Evolutionary conservation across 2,329 filamentous ascomycete species (phyloP).

Genomic region (Camptophora hylomeconis): DNA sequence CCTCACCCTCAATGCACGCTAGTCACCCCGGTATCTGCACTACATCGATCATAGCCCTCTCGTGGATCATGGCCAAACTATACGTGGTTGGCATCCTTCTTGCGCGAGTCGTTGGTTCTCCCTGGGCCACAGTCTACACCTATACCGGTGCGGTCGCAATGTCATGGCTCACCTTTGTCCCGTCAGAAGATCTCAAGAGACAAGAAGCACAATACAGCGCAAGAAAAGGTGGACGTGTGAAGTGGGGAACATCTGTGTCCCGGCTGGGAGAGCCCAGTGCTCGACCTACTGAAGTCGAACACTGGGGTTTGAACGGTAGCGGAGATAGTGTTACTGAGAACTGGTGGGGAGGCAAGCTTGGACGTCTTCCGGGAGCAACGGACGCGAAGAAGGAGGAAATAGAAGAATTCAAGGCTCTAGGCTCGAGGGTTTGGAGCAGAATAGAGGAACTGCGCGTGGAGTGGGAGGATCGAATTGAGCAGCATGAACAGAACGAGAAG

Average conservation of each 20-base stretch:
- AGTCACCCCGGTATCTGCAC: slow-evolving; percentile 78
- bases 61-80: slow-evolving; percentile 22
- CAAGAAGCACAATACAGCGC: slow-evolving; percentile 37
- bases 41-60: slow-evolving; percentile 67
- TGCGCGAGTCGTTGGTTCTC: slow-evolving; percentile 65
- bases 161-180: slow-evolving; percentile 70
- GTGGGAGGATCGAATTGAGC: slow-evolving; percentile 45
- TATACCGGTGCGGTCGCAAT: slow-evolving; percentile 67
- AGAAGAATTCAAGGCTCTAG: slow-evolving; percentile 49
- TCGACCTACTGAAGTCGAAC: slow-evolving; percentile 63
- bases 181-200: slow-evolving; percentile 44
- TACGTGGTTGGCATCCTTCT: slow-evolving; percentile 26
- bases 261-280: slow-evolving; percentile 46
- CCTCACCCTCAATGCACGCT: slow-evolving; percentile 57
- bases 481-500: slow-evolving; percentile 27
- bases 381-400: slow-evolving; percentile 49
- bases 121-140: slow-evolving; percentile 69
- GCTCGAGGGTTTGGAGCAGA: slow-evolving; percentile 50
- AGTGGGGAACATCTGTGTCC: slow-evolving; percentile 74
- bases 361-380: slow-evolving; percentile 44
- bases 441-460: slow-evolving; percentile 58
- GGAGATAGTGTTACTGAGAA: slow-evolving; percentile 20
- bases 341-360: slow-evolving; percentile 38
- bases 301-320: slow-evolving; percentile 59
- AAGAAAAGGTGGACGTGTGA: slow-evolving; percentile 48